Evolutionary conservation across 2,329 filamentous ascomycete species (phyloP).

Genomic region (Atkinsonella texensis): DNA sequence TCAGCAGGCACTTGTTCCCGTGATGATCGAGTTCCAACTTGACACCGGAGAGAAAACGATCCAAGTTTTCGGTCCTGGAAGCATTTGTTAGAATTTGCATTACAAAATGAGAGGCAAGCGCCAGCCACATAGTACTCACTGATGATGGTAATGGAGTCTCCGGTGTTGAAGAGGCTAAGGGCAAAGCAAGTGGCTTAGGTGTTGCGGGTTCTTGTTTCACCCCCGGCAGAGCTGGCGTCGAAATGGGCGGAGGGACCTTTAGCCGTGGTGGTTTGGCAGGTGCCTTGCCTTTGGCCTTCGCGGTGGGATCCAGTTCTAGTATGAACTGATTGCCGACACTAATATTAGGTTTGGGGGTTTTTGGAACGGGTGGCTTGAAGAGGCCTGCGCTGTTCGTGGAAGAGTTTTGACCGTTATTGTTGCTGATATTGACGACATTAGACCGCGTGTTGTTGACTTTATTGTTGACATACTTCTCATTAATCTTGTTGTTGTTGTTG

Average conservation of each 20-base stretch:
- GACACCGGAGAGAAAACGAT: slow-evolving; percentile 18
- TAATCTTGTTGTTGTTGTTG: background rate
- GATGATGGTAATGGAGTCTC: slow-evolving; percentile 8
- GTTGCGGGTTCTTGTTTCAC: slow-evolving; percentile 21
- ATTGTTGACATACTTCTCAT: background rate
- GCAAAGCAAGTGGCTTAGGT: slow-evolving; percentile 14
- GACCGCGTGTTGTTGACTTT: background rate
- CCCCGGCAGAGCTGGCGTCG: slow-evolving; percentile 13
- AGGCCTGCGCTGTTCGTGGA: slow-evolving; percentile 12
- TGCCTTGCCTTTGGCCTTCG: slow-evolving; percentile 23
- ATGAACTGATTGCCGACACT: slow-evolving; percentile 23
- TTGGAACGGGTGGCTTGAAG: slow-evolving; percentile 27
- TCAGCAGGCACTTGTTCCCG: slow-evolving; percentile 33
- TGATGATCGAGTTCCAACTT: slow-evolving; percentile 23
- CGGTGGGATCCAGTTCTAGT: slow-evolving; percentile 21
- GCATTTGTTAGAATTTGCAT: slow-evolving; percentile 1
- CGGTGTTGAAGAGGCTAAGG: slow-evolving; percentile 12
- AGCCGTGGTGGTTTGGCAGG: slow-evolving; percentile 21
- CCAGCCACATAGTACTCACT: slow-evolving; percentile 13
- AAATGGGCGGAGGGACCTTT: slow-evolving; percentile 12
- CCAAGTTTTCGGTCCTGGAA: slow-evolving; percentile 16
- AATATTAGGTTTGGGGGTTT: slow-evolving; percentile 26
- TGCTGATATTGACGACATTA: background rate
- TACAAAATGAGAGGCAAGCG: too few relatives aligned
- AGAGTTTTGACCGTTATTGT: background rate